phyloP scores from a whole-genome alignment of 306 rosid genomes.

The Echinosophora koreensis region DNA sequence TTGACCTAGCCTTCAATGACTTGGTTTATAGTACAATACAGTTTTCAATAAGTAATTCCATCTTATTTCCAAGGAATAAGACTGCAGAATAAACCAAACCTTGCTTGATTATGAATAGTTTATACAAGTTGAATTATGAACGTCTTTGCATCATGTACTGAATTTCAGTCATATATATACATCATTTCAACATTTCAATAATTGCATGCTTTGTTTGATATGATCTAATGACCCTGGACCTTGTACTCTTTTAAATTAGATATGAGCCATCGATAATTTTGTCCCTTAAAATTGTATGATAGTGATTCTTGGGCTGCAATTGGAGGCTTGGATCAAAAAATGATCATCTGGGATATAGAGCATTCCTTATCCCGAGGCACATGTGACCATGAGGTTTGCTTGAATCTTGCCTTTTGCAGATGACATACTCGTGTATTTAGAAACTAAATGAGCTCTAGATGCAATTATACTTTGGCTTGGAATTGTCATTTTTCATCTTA shows the following conservation, averaged over 20 bases:
- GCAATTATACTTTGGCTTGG: background rate
- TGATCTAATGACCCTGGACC: constrained; percentile 1
- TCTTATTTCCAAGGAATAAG: constrained; percentile 26
- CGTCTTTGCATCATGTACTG: constrained; percentile 10
- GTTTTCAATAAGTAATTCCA: background rate
- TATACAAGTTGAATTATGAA: background rate
- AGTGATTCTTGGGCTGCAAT: constrained; percentile 84
- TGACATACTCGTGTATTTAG: background rate
- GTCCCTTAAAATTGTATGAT: constrained; percentile 39
- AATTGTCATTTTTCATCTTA: background rate
- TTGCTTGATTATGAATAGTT: background rate
- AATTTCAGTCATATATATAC: background rate
- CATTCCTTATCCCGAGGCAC: constrained; percentile 68
- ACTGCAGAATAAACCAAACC: constrained; percentile 13
- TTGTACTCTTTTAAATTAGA: constrained; percentile 12
- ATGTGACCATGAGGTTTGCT: constrained; percentile 85
- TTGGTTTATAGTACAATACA: background rate
- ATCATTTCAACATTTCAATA: background rate
- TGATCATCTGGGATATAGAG: constrained; percentile 84
- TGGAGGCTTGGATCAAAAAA: constrained; percentile 84
- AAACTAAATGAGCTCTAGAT: constrained; percentile 12
- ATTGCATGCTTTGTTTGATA: background rate
- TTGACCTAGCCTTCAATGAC: background rate
- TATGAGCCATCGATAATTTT: constrained; percentile 8
- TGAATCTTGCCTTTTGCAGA: no score